A percentile compares a stretch with the other conserved stretches of the same genome.
Evolutionary conservation across 2,329 filamentous ascomycete genomes (phyloP).

Genomic region (Colletotrichum chrysophilum): DNA sequence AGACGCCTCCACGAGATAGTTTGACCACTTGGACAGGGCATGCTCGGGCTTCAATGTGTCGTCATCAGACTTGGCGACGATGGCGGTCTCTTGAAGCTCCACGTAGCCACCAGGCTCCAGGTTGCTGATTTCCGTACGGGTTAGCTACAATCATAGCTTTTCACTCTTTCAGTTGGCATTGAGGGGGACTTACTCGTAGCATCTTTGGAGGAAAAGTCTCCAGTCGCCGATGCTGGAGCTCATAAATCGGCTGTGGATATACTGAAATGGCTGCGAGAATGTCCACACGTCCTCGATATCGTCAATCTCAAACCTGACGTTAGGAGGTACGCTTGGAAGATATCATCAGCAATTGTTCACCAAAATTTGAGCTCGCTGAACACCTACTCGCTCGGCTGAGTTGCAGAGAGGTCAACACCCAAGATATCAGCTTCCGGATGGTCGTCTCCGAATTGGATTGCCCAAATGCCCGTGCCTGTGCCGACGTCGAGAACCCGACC

Average conservation of each 20-base stretch:
- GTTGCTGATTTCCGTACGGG: not conserved
- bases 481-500: not conserved
- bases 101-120: not conserved
- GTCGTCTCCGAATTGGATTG: not conserved
- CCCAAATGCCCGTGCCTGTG: not conserved
- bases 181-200: not conserved
- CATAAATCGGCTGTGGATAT: not conserved
- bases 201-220: not conserved
- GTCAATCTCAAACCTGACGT: not conserved
- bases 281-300: not conserved
- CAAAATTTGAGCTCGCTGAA: accelerated
- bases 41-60: not conserved
- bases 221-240: not conserved
- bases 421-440: not conserved
- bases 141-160: accelerated
- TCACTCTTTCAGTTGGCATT: not conserved
- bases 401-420: not conserved
- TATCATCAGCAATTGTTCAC: accelerated
- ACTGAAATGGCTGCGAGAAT: not conserved
- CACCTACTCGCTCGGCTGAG: not conserved
- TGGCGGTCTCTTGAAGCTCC: not conserved
- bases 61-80: not conserved
- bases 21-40: not conserved
- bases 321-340: not conserved
- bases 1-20: not conserved